Evolutionary conservation across 2,329 filamentous ascomycete species (phyloP), one percentile per base, ranked within the genome.

Genomic region (Clarireedia monteithiana): DNA sequence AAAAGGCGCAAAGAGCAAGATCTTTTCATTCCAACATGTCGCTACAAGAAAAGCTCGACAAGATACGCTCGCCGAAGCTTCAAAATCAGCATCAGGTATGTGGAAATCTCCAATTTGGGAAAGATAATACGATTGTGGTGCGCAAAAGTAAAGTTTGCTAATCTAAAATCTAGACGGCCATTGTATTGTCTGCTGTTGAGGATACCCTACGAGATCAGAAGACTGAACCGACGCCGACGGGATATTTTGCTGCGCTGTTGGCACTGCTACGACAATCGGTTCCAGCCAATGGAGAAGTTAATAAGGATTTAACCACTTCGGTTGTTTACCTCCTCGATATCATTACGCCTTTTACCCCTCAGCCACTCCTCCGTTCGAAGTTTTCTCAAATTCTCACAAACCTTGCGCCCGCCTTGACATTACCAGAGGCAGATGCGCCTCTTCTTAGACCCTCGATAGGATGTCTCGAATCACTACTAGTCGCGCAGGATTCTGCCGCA

Each of bases 321-420:
- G 87, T 95, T 62, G 88, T 99, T 64, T 99, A 99, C 73, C 85
- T 99, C 15, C 89, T 99, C 75, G 92, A 99, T 73, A 78, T 95
- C 63, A 83, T 96, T 64, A 94, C 91, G 15, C 88, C 88, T 58
- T 88, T 85, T 73, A 85, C 91, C 59, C 90, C 94, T 54, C 82
- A 89, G 59, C 83, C 91, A 58, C 84, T 99, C 58, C 86, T 99
- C 56, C 89, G 91, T 67, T 88, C 90, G 63, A 96, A 97, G 72
- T 99, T 99, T 75, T 87, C 89, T 27, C 89, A 95, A 72, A 96
- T 99, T 67, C 84, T 99, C 59, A 84, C 85, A 34, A 85, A 88
- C 59, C 82, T 99, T 63, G 91, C 89, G 20, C 91, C 92, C 2
- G 86, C 91, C 12, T 79, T 99, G 48, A 84, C 88, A 53, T 79